phyloP scores from a whole-genome alignment of 2,329 filamentous ascomycete genomes.

The Arthrobotrys megalospora region DNA sequence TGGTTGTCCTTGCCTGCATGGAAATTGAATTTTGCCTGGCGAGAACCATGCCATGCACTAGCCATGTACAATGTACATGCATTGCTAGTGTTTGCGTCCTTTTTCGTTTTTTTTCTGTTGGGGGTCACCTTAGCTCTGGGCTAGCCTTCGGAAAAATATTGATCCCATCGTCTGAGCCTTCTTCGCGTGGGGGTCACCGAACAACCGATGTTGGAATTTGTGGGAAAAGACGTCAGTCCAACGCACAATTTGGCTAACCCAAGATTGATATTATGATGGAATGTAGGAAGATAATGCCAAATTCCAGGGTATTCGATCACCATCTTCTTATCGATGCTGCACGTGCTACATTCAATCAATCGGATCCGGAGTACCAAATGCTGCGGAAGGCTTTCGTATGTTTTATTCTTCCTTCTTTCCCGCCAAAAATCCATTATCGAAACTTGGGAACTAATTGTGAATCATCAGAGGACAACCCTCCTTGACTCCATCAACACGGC shows the following conservation, averaged over 20 bases:
- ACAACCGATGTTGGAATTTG: slow-evolving; percentile 17
- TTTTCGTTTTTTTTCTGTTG: slow-evolving; percentile 16
- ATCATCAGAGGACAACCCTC: slow-evolving; percentile 48
- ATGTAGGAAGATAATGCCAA: slow-evolving; percentile 62
- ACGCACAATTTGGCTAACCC: slow-evolving; percentile 36
- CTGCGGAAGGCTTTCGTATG: slow-evolving; percentile 61
- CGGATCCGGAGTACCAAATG: slow-evolving; percentile 63
- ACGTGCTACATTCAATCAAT: slow-evolving; percentile 61
- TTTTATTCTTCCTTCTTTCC: slow-evolving; percentile 1
- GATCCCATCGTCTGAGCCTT: slow-evolving; percentile 38
- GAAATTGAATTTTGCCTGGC: slow-evolving; percentile 48
- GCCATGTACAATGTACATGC: slow-evolving; percentile 22
- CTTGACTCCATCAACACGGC: slow-evolving; percentile 55
- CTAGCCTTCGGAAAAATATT: slow-evolving; percentile 55
- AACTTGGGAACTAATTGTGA: background rate
- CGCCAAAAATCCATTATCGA: no score
- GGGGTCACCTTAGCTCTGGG: slow-evolving; percentile 34
- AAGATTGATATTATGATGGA: background rate
- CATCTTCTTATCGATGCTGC: slow-evolving; percentile 65
- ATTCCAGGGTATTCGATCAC: slow-evolving; percentile 65
- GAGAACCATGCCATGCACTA: slow-evolving; percentile 40
- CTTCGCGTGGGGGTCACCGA: slow-evolving; percentile 46
- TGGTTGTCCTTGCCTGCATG: slow-evolving; percentile 25
- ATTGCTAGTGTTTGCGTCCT: slow-evolving; percentile 25
- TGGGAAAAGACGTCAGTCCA: slow-evolving; percentile 17